Percentiles rank a stretch among this genome's conserved stretches.
phyloP scores from a whole-genome alignment of 805 yeast genomes.

The Myxozyma vanderwaltii region DNA sequence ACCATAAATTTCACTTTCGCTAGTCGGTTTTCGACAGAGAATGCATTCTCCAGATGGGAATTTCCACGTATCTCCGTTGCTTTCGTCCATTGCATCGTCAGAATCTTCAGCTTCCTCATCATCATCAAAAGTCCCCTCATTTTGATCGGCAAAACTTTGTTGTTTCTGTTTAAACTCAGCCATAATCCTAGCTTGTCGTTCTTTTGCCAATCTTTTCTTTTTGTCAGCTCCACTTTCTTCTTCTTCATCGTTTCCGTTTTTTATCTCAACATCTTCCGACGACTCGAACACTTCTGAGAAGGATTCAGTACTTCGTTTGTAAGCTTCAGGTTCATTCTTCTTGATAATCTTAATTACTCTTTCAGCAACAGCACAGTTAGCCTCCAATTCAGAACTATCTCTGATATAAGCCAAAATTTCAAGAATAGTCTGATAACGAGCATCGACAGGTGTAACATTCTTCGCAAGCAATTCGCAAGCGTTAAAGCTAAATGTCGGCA shows the following conservation, averaged over 20 bases:
- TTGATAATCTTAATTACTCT: conserved; percentile 28
- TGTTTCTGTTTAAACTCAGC: conserved; percentile 83
- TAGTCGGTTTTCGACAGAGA: conserved; percentile 75
- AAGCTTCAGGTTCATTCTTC: conserved; percentile 23
- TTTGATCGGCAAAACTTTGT: conserved; percentile 64
- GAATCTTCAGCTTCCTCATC: conserved; percentile 42
- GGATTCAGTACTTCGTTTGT: conserved; percentile 33
- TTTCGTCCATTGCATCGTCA: conserved; percentile 2
- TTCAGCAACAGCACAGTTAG: conserved; percentile 25
- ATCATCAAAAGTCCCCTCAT: conserved; percentile 46
- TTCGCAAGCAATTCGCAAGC: conserved; percentile 12
- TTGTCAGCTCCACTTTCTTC: conserved; percentile 48
- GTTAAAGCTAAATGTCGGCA: conserved; percentile 23
- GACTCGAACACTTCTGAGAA: conserved; percentile 2
- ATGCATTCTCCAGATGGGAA: conserved; percentile 78
- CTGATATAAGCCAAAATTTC: conserved; percentile 22
- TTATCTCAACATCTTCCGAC: conserved; percentile 11
- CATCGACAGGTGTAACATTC: conserved; percentile 16
- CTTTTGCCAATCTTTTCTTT: conserved; percentile 69
- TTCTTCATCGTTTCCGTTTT: conserved; percentile 14
- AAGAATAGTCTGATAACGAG: conserved; percentile 17
- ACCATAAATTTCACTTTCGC: conserved; percentile 70
- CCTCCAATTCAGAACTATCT: conserved; percentile 4
- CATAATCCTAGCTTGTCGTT: conserved; percentile 68
- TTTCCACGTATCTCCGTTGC: conserved; percentile 50